Evolutionary conservation across 148 eudicot genomes (phyloP).

Genomic region (Arctostaphylos glauca): DNA sequence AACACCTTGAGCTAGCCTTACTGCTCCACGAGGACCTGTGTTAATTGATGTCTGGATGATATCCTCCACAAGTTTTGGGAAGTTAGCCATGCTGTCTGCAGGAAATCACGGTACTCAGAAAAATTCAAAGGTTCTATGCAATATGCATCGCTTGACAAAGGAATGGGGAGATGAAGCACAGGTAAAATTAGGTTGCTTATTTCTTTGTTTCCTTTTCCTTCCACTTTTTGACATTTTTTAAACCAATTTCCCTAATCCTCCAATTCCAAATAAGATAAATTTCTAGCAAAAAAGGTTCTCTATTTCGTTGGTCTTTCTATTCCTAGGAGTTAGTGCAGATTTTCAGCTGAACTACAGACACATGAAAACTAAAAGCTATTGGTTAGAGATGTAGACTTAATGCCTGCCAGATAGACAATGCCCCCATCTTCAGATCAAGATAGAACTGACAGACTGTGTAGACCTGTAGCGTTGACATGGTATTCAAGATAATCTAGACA

Average conservation of each 20-base stretch:
- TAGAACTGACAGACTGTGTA: not conserved
- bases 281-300: not conserved
- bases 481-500: not conserved
- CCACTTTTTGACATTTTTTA: not conserved
- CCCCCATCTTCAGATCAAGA: conserved; percentile 7
- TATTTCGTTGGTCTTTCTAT: not conserved
- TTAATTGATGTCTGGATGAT: conserved; percentile 83
- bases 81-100: conserved; percentile 72
- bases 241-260: not conserved
- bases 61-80: conserved; percentile 87
- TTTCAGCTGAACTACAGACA: not conserved
- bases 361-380: not conserved
- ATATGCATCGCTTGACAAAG: not conserved
- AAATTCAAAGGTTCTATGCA: not conserved
- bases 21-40: conserved; percentile 97
- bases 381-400: not conserved
- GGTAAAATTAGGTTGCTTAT: not conserved
- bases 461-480: not conserved
- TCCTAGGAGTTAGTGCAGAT: not conserved
- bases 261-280: not conserved
- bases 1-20: conserved; percentile 86
- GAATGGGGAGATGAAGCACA: not conserved
- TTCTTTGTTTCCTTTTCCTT: not conserved
- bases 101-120: conserved; percentile 4
- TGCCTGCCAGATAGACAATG: not conserved